These are phyloP conservation scores for Boletus rubroflammeus DNA, from an alignment of 768 basidiomycete genomes.

Conservation along the genomic window DNA sequence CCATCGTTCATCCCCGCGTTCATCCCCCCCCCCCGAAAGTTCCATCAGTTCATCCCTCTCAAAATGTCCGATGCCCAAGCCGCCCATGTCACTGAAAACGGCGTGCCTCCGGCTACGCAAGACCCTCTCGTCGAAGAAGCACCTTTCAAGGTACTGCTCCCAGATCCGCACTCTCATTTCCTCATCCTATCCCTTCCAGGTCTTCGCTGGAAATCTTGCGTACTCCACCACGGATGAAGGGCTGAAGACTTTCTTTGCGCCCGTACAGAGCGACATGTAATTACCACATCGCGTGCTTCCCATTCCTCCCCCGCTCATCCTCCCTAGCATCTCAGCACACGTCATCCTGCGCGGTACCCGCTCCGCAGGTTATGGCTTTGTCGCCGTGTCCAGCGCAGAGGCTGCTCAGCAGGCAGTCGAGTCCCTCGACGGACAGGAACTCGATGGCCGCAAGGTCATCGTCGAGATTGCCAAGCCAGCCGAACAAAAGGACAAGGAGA, in stretches of 20 bases:
- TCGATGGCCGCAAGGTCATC: constrained; percentile 85
- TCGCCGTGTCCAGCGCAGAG: constrained; percentile 74
- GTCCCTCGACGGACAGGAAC: constrained; percentile 80
- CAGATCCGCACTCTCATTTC: constrained; percentile 18
- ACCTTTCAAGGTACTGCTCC: constrained; percentile 65
- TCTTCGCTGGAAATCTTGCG: constrained; percentile 95
- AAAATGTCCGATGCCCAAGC: constrained; percentile 90
- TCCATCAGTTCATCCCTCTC: constrained; percentile 53
- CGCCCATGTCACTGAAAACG: constrained; percentile 78
- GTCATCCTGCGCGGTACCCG: constrained; percentile 83
- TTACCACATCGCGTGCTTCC: constrained; percentile 32
- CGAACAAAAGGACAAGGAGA: constrained; percentile 78
- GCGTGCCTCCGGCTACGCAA: constrained; percentile 78
- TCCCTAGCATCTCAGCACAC: constrained; percentile 69
- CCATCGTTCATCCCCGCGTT: constrained; percentile 54
- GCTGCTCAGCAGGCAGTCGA: constrained; percentile 87
- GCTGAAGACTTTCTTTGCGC: constrained; percentile 91
- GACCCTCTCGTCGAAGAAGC: constrained; percentile 63
- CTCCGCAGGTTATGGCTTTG: constrained; percentile 92
- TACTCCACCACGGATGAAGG: constrained; percentile 92
- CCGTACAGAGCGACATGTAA: constrained; percentile 84
- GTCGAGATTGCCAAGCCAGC: constrained; percentile 91
- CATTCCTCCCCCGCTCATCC: constrained; percentile 8
- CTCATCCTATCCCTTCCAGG: constrained; percentile 41
- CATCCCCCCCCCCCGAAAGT: constrained; percentile 42